Base-by-base conservation (phyloP, 305 asterid genomes). In the Fraxinus sp. region DNA sequence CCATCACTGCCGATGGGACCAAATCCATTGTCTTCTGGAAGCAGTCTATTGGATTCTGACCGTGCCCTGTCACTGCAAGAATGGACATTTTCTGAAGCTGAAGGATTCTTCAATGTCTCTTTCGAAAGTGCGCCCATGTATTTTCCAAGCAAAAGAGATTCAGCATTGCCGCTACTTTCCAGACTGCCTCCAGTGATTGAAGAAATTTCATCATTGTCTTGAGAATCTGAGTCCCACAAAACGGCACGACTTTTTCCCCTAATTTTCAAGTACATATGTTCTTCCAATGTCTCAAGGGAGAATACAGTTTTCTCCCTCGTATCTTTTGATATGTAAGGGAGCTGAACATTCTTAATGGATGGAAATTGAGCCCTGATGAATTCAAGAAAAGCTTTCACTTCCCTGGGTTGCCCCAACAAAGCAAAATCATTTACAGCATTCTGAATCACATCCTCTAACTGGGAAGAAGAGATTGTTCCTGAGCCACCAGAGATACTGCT, bases 1-100 rank as follows among this genome's bases (percentile, higher is more conserved):
- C 98, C 97, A 84, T 93, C 96, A 77, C 93, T 91, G 73, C 93
- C 94, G 33, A 91, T 82, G 66, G 98, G 95, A 49, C 97, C 91
- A 86, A 93, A 86, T 66, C 90, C 93, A 77, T 85, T 92, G 86
- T 88, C 90, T 46, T 86, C 90, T 41, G 90, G 84, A 77, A 70
- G 84, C 57, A 70, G 81, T 73, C 14, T 59, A 52, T 80, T 78
- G 64, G 88, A 68, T 72, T 88, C 89, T 30, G 85, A 77, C 77
- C 82, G 87, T 81, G 86, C 79, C 82, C 77, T 83, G 59, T 85
- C 86, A 84, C 86, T 83, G 71, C 79, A 77, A 37, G 94, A 87
- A 77, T 20, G 62, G 16, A 81, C 79, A 41, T 77, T 89, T 83
- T 84, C 90, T 62, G 98, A 90, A 82, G 89, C 94, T 76, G 97